Evolutionary conservation across 108 stramenopile species (phyloP), one percentile per base, ranked within the genome.

Genomic region (Fistulifera solaris): DNA sequence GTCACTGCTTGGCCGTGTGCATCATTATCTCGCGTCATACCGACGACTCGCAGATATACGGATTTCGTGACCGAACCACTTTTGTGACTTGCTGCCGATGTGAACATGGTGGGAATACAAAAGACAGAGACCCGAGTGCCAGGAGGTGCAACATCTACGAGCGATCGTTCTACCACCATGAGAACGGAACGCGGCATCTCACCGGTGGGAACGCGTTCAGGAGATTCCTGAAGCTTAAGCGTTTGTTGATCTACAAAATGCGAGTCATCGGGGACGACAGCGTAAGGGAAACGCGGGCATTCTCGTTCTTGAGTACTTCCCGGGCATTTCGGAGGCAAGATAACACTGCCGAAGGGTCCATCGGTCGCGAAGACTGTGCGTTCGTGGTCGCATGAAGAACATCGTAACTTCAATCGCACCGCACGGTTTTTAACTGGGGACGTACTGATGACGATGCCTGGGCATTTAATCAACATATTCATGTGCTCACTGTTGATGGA

Each of bases 161-260:
- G 65, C 15, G 72, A 68, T 27, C 96, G 66, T 52, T 98, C 96
- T n/a, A 89, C 92, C 15, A 92, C 80, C 31, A 98, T 60, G 47
- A 96, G 48, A 41, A 98, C 89, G 39, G 78, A 72, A 14, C 98
- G 75, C 15, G 98, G 98, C 98, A 99, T 97, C 70, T 99, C 92
- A 48, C 92, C 92, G 25, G 92, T 89, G 13, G 92, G 92, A 3
- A 94, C 92, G 54, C 66, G 65, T 60, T 94, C 92, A 16, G 92
- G 92, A 7, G 95, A 76, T 73, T 99, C 98, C 72, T 99, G 98
- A 40, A 99, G 67, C 72, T 97, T 97, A 40, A 97, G 64, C 13
- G 94, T 92, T 76, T 99, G 98, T 49, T 87, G 90, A 70, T 99
- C 98, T 1, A 93, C 80, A 58, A 98, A 98, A 18, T 72, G 54